Evolutionary conservation across 345 rosid genomes (phyloP).

Genomic region (Aegle marmelos): DNA sequence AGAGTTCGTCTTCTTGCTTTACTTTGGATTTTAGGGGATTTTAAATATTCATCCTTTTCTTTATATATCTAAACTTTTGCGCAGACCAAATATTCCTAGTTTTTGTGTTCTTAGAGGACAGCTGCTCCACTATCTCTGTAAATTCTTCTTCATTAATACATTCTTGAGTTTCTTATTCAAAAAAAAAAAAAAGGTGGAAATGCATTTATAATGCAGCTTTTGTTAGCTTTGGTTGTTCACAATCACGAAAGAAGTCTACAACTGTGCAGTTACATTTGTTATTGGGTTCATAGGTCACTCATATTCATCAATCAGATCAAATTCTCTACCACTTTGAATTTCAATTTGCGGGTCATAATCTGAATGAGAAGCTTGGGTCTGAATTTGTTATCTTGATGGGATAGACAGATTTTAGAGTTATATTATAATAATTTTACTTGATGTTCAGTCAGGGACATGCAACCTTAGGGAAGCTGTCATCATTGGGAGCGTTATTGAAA

Average conservation of each 20-base stretch:
- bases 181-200: too few relatives aligned
- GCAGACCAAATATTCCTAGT: too few relatives aligned
- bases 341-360: background rate
- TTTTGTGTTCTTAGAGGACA: too few relatives aligned
- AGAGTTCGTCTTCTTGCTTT: too few relatives aligned
- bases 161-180: too few relatives aligned
- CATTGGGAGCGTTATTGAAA: conserved; percentile 78
- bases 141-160: too few relatives aligned
- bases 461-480: conserved; percentile 91
- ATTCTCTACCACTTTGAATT: background rate
- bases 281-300: background rate
- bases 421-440: background rate
- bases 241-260: background rate
- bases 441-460: conserved; percentile 89
- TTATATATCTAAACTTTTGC: too few relatives aligned
- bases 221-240: background rate
- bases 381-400: background rate
- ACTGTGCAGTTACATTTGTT: background rate
- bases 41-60: too few relatives aligned
- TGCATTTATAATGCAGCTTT: background rate
- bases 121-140: too few relatives aligned
- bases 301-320: background rate
- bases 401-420: background rate
- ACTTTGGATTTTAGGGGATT: too few relatives aligned
- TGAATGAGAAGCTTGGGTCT: background rate